These are phyloP conservation scores for Geranium incanum DNA, from an alignment of 441 rosid genomes.

Conservation along the genomic window DNA sequence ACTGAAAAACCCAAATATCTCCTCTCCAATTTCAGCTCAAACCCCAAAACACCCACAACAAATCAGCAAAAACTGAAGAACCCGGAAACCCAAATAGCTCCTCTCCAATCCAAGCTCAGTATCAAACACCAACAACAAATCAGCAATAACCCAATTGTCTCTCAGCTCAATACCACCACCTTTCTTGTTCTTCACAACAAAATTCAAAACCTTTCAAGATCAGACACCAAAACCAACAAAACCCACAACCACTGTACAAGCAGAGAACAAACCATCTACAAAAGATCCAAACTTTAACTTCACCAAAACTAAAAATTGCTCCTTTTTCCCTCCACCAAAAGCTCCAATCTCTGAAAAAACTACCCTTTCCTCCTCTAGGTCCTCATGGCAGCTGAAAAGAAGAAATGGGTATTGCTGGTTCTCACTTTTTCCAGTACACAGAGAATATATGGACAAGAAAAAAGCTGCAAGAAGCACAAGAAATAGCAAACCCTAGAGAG, in stretches of 20 bases:
- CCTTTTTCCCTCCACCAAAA: neutral
- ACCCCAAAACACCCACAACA: slow-evolving; percentile 29
- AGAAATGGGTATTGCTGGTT: neutral
- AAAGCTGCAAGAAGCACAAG: neutral
- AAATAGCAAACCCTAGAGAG: slow-evolving; percentile 6
- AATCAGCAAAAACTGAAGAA: slow-evolving; percentile 30
- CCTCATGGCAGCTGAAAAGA: neutral
- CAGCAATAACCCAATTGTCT: neutral
- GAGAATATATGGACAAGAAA: neutral
- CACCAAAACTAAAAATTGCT: neutral
- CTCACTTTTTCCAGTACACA: neutral
- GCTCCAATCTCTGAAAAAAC: neutral
- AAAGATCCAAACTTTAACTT: neutral
- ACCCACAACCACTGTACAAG: neutral
- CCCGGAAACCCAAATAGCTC: neutral
- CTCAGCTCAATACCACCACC: neutral
- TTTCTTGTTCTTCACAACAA: neutral
- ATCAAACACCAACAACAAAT: neutral
- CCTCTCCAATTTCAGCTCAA: too few relatives aligned
- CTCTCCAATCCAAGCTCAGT: neutral
- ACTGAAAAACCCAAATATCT: too few relatives aligned
- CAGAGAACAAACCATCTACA: neutral
- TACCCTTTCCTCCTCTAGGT: neutral
- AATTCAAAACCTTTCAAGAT: too few relatives aligned
- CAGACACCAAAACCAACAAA: neutral